Base-by-base conservation (phyloP, 768 basidiomycete species). In the Dioszegia crocea region DNA sequence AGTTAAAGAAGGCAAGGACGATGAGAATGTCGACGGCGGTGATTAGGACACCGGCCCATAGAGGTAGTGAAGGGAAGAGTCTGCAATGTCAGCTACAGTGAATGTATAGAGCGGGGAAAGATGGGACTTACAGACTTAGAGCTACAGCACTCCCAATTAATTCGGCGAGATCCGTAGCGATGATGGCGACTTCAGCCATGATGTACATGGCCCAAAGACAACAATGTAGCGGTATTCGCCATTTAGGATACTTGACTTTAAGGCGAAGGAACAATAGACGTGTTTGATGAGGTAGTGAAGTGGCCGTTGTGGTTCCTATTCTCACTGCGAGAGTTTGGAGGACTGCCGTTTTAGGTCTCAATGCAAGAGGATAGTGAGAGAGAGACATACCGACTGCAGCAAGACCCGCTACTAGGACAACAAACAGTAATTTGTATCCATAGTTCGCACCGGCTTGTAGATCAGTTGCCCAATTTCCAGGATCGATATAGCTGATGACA, bases 381-480 rank as follows among this genome's bases (percentile, higher is more conserved):
- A 48, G 23, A 48, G 14, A 74, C 70, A 56, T 52, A 74, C 73
- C 57, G 1, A 88, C 86, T 16, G 89, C 91, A 56, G 89, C 85
- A 8, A 93, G 63, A 10, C 91, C 91, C 1, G 92, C 80, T 19
- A 96, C 74, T 5, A 96, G 81, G 11, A 98, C 86, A 16, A 89
- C 81, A 76, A 94, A 93, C 29, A 98, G 82, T 14, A 93, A 81
- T 60, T 83, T 83, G 77, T 94, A 96, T 0, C 93, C 91, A 72
- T 83, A 93, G 56, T 85, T 75, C 19, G 88, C 87, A 10, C 91
- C 91, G 0, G 91, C 91, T 76, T 89, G 86, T 8, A 93, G 79
- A 78, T 92, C 91, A 16, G 91, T 90, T 17, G 87, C 84, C 91
- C 90, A 91, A 70, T 92, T 93, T 27, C 90, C 74, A 24, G 76